Conservation (phyloP, 108 stramenopile genomes). For the Cyclotella distinguenda region DNA sequence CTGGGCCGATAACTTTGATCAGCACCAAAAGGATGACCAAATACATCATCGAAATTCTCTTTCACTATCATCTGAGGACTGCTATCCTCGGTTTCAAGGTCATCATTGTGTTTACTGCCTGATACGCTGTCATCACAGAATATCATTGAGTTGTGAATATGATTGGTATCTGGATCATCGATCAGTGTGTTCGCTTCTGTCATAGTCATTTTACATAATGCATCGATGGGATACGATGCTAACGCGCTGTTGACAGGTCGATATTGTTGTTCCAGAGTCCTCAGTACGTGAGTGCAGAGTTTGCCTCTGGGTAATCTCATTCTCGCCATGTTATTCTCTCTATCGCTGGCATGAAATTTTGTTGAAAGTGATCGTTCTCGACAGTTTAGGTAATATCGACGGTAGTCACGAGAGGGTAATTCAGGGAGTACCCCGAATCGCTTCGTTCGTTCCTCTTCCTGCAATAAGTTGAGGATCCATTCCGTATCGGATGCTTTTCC, state of each 20-base stretch:
- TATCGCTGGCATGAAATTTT: background rate
- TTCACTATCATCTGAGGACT: background rate
- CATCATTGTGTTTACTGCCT: background rate
- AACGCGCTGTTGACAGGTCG: background rate
- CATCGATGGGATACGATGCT: slow-evolving; percentile 5
- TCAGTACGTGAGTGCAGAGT: background rate
- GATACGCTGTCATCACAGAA: background rate
- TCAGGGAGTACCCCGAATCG: background rate
- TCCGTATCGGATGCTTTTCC: slow-evolving; percentile 12
- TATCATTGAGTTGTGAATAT: background rate
- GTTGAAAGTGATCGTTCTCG: slow-evolving; percentile 5
- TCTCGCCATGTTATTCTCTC: too few relatives aligned
- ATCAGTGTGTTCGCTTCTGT: background rate
- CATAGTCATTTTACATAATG: too few relatives aligned
- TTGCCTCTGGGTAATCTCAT: background rate
- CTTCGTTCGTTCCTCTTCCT: slow-evolving; percentile 46
- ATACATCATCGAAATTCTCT: slow-evolving; percentile 2
- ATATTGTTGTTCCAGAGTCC: background rate
- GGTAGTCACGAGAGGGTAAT: background rate
- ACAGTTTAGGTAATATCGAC: slow-evolving; percentile 5
- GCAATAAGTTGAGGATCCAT: slow-evolving; percentile 48
- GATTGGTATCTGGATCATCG: background rate
- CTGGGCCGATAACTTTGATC: background rate
- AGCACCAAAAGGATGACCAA: background rate
- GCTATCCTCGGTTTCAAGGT: background rate